Base-by-base conservation (phyloP, 1,284 basidiomycete genomes). In the Cutaneotrichosporon sp. region DNA sequence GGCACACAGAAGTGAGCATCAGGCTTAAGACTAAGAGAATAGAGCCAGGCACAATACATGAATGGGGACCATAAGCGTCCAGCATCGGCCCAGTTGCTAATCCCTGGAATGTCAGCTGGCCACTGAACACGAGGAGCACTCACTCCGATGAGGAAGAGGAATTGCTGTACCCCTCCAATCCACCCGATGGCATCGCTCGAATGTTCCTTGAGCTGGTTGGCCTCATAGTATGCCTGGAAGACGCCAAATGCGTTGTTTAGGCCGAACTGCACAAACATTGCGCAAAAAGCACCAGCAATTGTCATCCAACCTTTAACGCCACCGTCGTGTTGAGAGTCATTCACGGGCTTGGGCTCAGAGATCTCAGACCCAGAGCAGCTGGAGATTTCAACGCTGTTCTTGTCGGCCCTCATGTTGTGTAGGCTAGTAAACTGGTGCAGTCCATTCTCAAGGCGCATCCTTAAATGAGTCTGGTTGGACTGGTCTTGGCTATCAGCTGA, bases 151-250 rank as follows among this genome's bases (percentile, higher is more conserved):
- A 65, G 77, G 68, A 61, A 80, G 72, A 62, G 78, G 60, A 75
- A 81, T 76, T 58, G 80, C 68, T 86, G 84, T 34, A 85, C 72
- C 0, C 84, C 84, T 1, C 85, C 85, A 46, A 87, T 84, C 86
- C 85, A 87, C 16, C 84, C 80, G 34, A 71, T 68, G 14, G 52
- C 51, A 22, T 64, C 63, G 1, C 64, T 32, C 10, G 52, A 35
- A 37, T 63, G 41, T 5, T 46, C 35, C 0, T 54, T 38, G 26
- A 67, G 65, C 3, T 52, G 48, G 11, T 50, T 35, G 20, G 44
- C 38, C 58, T 63, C 56, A 61, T 69, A 62, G 58, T 68, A 67
- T 3, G 25, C 48, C 51, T 66, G 55, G 51, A 61, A 62, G 17
- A 63, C 64, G 25, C 64, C 66, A 34, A 63, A 65, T 9, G 63